A percentile compares a stretch with the other conserved stretches of the same genome.
phyloP scores from a whole-genome alignment of 257 asterid genomes.

The Osmanthus fragrans region DNA sequence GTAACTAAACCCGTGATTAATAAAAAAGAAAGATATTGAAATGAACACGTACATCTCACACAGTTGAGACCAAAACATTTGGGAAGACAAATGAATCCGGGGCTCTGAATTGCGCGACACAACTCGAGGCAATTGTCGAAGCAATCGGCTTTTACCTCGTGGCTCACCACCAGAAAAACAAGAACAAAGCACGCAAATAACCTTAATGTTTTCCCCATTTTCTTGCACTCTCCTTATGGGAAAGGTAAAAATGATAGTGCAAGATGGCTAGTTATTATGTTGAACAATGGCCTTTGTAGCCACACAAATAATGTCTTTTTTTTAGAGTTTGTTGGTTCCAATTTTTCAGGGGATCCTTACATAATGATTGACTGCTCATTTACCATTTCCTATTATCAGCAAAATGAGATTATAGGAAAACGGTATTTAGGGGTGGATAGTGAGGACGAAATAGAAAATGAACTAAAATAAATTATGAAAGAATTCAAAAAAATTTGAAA shows the following conservation, averaged over 20 bases:
- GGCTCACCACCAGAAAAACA: neutral
- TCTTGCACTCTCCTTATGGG: neutral
- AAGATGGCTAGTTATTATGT: neutral
- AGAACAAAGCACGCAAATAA: neutral
- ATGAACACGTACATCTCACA: neutral
- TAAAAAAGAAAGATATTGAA: neutral
- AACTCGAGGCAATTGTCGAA: neutral
- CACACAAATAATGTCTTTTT: neutral
- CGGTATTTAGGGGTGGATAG: no score
- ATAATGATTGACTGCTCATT: neutral
- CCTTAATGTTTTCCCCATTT: neutral
- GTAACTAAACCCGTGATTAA: neutral
- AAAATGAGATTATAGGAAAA: no score
- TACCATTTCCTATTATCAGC: neutral
- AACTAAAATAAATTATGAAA: no score
- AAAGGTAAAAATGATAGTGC: neutral
- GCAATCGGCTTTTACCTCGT: neutral
- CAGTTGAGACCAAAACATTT: neutral
- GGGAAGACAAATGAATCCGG: neutral
- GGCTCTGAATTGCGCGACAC: neutral
- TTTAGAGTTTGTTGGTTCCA: neutral
- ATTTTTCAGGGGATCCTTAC: neutral
- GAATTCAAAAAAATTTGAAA: no score
- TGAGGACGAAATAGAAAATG: no score
- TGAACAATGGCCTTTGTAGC: neutral